Conservation (phyloP, 1,284 basidiomycete genomes). For the Heterobasidion irregulare region DNA sequence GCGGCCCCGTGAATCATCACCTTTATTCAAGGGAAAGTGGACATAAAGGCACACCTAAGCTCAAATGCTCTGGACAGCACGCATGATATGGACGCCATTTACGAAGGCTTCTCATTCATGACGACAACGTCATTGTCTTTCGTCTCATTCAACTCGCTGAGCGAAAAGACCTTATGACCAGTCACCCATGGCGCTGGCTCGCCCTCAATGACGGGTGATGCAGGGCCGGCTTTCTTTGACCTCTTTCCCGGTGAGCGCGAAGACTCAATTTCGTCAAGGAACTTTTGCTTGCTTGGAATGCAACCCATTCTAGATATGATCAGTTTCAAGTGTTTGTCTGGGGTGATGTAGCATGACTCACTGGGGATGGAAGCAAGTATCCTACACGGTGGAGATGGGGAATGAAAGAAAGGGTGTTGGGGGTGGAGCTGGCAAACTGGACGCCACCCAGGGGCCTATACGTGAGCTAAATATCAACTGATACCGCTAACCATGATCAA, state of each 20-base stretch:
- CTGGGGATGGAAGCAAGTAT: neutral
- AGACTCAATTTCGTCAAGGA: slow-evolving; percentile 11
- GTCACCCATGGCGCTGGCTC: slow-evolving; percentile 26
- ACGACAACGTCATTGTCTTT: neutral
- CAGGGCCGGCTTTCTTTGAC: slow-evolving; percentile 2
- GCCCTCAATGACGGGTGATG: slow-evolving; percentile 20
- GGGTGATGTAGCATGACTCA: neutral
- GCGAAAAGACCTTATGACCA: slow-evolving; percentile 16
- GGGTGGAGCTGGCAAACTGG: too few relatives aligned
- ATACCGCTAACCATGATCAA: neutral
- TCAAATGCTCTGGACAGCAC: neutral
- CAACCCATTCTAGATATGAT: slow-evolving; percentile 25
- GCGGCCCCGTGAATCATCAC: too few relatives aligned
- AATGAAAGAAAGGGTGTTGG: too few relatives aligned
- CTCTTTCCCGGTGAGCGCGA: neutral
- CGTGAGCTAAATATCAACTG: too few relatives aligned
- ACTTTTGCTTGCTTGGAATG: slow-evolving; percentile 32
- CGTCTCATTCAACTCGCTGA: slow-evolving; percentile 18
- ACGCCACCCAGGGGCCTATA: too few relatives aligned
- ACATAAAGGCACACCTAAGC: too few relatives aligned
- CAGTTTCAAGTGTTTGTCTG: neutral
- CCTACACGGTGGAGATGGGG: too few relatives aligned
- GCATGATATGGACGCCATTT: neutral
- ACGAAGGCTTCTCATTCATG: slow-evolving; percentile 7
- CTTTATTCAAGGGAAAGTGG: too few relatives aligned